These are phyloP conservation scores for Monilinia laxa DNA, from an alignment of 2,329 filamentous ascomycete genomes.

Conservation along the genomic window DNA sequence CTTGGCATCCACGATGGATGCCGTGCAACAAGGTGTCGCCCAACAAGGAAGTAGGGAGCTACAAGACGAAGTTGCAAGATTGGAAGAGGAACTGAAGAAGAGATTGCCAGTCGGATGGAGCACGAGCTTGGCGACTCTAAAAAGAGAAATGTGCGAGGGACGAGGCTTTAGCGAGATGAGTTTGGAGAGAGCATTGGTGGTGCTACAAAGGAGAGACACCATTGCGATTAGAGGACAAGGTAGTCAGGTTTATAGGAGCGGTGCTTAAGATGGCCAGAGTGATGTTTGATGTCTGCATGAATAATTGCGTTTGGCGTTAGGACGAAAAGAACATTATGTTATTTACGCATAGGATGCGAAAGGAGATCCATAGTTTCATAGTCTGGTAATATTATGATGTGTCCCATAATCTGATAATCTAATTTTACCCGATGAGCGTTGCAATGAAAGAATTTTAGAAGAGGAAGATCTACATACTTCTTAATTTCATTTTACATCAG, in stretches of 20 bases:
- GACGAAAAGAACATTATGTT: conserved; percentile 1
- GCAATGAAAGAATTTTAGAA: neutral
- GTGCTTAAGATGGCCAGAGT: conserved; percentile 49
- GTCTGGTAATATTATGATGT: neutral
- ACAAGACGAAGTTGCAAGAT: conserved; percentile 81
- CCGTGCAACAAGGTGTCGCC: conserved; percentile 78
- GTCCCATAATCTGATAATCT: neutral
- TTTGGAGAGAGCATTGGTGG: conserved; percentile 78
- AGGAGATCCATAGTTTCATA: neutral
- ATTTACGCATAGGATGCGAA: conserved; percentile 5
- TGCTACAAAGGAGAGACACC: conserved; percentile 84
- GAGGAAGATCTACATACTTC: neutral
- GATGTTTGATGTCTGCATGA: conserved; percentile 14
- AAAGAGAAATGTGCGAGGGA: conserved; percentile 87
- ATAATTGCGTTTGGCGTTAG: conserved; percentile 15
- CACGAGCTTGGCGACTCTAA: conserved; percentile 81
- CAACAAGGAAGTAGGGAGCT: conserved; percentile 82
- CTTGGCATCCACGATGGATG: conserved; percentile 96
- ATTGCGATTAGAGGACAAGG: conserved; percentile 79
- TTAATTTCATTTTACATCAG: neutral
- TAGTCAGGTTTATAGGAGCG: conserved; percentile 71
- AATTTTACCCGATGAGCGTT: neutral
- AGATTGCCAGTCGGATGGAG: conserved; percentile 93
- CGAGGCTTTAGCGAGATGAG: conserved; percentile 87
- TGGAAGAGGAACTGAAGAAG: conserved; percentile 85